Evolutionary conservation across 371 early-diverging fungal species (phyloP), one percentile per base, ranked within the genome.

Genomic region (Saksenaea oblongispora): DNA sequence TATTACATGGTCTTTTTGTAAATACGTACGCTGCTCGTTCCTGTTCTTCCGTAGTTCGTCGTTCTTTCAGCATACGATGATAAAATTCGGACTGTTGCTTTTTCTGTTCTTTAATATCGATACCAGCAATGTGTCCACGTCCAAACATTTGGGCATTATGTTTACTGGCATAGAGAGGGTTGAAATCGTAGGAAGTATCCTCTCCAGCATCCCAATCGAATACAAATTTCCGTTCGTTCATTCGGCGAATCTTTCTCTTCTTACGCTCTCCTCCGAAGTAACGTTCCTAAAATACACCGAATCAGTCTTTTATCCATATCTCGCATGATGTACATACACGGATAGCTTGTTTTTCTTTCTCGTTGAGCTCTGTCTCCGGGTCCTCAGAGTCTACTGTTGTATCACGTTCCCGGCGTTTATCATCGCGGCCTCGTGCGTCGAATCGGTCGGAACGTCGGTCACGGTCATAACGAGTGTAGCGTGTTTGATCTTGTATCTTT

Each of bases 191-290:
- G 1, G 97, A 96, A 0, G 98, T 98, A 64, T 98, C 98, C 71
- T 98, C 98, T 27, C 83, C 84, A 0, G 93, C 92, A 59, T 93
- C 96, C 98, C 98, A 98, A 71, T 96, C 98, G 77, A 98, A 98
- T 15, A 94, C 93, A 69, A 98, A 97, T 73, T 94, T 94, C 54
- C 94, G 91, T 58, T 96, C 91, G 64, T 93, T 93, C 85, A 91
- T 90, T 62, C 87, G 83, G 27, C 98, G 89, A 56, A 89, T 83
- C 66, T 89, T 90, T 44, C 93, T 84, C 65, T 89, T 88, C 58
- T 85, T 85, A 5, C 84, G 76, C 34, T 95, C 93, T 26, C 87
- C 89, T 13, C 93, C 96, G 87, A 97, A 89, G 67, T 97, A 98
- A 4, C 93, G 88, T 67, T 93, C 90, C 86, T 92, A 72, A 28